Evolutionary conservation across 2,329 filamentous ascomycete species (phyloP).

Genomic region (Phialemonium atrogriseum): DNA sequence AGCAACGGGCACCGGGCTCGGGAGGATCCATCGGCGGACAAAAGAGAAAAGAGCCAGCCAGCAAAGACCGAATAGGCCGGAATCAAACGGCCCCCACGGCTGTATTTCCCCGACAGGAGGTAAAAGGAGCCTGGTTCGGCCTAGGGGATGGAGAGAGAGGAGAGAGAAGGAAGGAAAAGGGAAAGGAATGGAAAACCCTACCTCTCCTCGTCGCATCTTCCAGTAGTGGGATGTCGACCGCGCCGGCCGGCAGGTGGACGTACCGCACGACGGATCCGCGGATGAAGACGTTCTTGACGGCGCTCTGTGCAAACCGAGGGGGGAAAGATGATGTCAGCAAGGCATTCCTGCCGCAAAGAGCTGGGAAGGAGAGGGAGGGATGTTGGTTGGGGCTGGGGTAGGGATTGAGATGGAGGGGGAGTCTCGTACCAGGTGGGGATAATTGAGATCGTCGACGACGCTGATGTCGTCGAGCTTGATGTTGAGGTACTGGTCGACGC

Average conservation of each 20-base stretch:
- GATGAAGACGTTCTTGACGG: slow-evolving; percentile 95
- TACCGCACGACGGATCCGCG: slow-evolving; percentile 88
- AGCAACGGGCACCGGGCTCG: background rate
- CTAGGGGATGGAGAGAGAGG: slow-evolving; percentile 2
- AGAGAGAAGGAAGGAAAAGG: background rate
- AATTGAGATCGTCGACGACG: slow-evolving; percentile 87
- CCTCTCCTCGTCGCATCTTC: slow-evolving; percentile 89
- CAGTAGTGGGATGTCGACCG: slow-evolving; percentile 77
- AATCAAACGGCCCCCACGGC: no score
- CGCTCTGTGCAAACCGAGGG: slow-evolving; percentile 35
- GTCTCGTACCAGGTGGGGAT: slow-evolving; percentile 71
- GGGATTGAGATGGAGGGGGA: background rate
- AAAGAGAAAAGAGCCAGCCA: no score
- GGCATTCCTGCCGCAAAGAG: background rate
- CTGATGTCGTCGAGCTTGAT: slow-evolving; percentile 96
- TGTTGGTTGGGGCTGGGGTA: no score
- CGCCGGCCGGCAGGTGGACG: slow-evolving; percentile 73
- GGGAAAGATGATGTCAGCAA: background rate
- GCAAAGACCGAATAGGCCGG: no score
- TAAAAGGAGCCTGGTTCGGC: no score
- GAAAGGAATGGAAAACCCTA: slow-evolving; percentile 25
- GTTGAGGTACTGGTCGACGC: slow-evolving; percentile 97
- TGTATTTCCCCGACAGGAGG: no score
- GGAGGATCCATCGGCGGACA: no score
- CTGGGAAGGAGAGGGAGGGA: background rate